These are phyloP conservation scores for Leccinum pachyderme DNA, from an alignment of 1,284 basidiomycete species.

Conservation along the genomic window DNA sequence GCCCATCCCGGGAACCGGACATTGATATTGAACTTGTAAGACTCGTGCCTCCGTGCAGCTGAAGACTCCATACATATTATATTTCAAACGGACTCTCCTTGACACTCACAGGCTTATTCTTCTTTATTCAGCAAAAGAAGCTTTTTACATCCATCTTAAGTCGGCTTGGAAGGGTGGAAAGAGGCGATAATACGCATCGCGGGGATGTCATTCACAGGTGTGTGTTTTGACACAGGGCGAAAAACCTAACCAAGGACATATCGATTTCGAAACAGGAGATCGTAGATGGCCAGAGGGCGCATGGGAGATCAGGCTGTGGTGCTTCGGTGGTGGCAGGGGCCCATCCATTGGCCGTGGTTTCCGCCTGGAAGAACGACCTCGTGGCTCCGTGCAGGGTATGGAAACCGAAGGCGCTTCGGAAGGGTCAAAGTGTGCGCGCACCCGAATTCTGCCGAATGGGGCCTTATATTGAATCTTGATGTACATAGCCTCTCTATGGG, in stretches of 20 bases:
- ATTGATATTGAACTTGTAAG: constrained; percentile 1
- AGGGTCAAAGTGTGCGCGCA: neutral
- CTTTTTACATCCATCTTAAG: constrained; percentile 12
- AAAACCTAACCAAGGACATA: constrained; percentile 12
- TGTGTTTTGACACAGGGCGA: constrained; percentile 5
- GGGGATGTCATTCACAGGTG: neutral
- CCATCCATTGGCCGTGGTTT: constrained; percentile 11
- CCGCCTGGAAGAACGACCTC: constrained; percentile 17
- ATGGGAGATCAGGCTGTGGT: constrained; percentile 6
- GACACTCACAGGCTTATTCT: constrained; percentile 2
- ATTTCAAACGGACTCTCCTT: constrained; percentile 5
- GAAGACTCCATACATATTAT: neutral
- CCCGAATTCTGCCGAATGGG: constrained; percentile 21
- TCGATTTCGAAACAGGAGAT: constrained; percentile 10
- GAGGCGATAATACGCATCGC: constrained; percentile 35
- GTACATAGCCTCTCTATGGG: constrained; percentile 2
- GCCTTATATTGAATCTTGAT: neutral
- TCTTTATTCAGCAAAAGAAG: constrained; percentile 3
- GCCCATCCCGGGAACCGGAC: constrained; percentile 11
- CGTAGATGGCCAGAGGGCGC: neutral
- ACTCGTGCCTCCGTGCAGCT: constrained; percentile 19
- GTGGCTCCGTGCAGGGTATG: constrained; percentile 13
- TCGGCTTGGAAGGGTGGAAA: neutral
- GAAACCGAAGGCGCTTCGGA: constrained; percentile 16
- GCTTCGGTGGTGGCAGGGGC: constrained; percentile 17